Conservation (phyloP, 768 basidiomycete species). For the Kwoniella mangroviensis region DNA sequence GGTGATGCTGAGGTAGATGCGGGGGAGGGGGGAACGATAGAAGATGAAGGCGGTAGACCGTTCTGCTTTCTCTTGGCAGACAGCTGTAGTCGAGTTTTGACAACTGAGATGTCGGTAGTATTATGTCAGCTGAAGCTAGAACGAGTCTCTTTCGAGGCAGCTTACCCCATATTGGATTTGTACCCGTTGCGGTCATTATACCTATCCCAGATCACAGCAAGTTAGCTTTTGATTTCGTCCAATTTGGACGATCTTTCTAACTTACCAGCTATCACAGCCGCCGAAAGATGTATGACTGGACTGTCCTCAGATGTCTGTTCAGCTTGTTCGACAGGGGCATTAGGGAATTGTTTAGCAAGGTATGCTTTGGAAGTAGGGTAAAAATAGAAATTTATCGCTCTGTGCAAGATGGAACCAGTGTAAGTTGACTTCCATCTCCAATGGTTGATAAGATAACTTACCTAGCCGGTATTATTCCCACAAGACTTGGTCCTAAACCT, state of each 20-base stretch:
- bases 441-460: constrained; percentile 28
- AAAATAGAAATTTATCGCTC: constrained; percentile 94
- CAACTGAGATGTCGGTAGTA: constrained; percentile 63
- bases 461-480: constrained; percentile 92
- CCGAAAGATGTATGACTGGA: constrained; percentile 78
- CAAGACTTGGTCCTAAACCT: constrained; percentile 89
- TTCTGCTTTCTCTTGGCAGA: constrained; percentile 43
- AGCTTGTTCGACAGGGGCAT: constrained; percentile 40
- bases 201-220: constrained; percentile 59
- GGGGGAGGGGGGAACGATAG: constrained; percentile 51
- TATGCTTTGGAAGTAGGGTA: constrained; percentile 96
- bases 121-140: background rate
- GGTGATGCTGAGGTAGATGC: constrained; percentile 26
- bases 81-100: constrained; percentile 94
- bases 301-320: constrained; percentile 77
- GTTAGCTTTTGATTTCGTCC: constrained; percentile 1
- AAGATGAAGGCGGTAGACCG: constrained; percentile 18
- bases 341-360: constrained; percentile 73
- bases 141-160: background rate
- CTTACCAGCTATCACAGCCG: constrained; percentile 74
- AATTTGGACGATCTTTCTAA: background rate
- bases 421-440: background rate
- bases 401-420: constrained; percentile 17
- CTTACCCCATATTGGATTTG: constrained; percentile 89
- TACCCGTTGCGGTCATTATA: constrained; percentile 81